Evolutionary conservation across 139 green algal genomes (phyloP).

Genomic region (Chlorella sp.): DNA sequence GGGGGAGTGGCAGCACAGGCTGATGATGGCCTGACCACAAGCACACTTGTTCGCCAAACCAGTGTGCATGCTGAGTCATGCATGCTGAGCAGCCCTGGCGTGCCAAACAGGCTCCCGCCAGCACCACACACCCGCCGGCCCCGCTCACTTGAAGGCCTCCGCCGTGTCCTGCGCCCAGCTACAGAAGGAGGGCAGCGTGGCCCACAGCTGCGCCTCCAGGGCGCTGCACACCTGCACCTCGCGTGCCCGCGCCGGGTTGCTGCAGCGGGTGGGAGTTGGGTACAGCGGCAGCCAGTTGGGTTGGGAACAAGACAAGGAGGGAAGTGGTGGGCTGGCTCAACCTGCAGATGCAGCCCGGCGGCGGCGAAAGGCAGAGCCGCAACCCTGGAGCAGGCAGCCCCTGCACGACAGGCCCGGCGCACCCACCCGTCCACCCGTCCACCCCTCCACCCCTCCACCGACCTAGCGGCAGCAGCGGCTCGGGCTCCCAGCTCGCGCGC

Average conservation of each 20-base stretch:
- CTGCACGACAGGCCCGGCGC: not conserved
- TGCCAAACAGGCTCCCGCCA: not conserved
- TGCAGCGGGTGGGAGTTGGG: not conserved
- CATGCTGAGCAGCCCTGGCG: not conserved
- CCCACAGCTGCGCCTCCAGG: conserved; percentile 84
- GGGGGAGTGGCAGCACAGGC: not conserved
- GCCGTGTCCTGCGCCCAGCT: conserved; percentile 74
- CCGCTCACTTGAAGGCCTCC: conserved; percentile 40
- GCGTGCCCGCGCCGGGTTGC: conserved; percentile 4
- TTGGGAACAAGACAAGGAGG: not conserved
- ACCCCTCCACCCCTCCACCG: not conserved
- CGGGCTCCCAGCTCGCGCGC: conserved; percentile 59
- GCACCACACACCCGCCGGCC: not conserved
- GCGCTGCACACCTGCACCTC: conserved; percentile 64
- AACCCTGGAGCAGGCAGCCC: too few species aligned
- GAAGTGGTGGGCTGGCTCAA: too few species aligned
- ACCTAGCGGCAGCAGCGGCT: conserved; percentile 35
- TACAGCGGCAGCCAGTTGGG: not conserved
- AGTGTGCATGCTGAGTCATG: not conserved
- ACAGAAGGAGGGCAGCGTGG: conserved; percentile 80
- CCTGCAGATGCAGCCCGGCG: not conserved
- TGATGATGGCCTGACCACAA: not conserved
- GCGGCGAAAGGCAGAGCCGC: not conserved
- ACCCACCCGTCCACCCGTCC: not conserved
- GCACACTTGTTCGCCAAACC: too few species aligned